These are phyloP conservation scores for Monilinia fructicola DNA, from an alignment of 2,329 filamentous ascomycete species.

Conservation along the genomic window DNA sequence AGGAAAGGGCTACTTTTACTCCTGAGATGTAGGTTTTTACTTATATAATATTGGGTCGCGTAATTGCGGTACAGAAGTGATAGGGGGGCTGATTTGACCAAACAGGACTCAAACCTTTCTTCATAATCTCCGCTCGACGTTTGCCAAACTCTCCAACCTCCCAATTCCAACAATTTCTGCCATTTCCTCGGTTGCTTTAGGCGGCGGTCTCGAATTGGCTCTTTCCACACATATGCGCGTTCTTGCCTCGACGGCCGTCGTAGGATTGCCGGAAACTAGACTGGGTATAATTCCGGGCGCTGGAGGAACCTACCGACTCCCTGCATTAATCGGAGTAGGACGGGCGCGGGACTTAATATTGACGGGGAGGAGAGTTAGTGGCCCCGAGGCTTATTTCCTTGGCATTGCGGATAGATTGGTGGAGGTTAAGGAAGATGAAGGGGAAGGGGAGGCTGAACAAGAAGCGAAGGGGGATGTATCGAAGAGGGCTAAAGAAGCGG, in stretches of 20 bases:
- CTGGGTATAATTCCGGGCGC: slow-evolving; percentile 94
- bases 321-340: slow-evolving; percentile 72
- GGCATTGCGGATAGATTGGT: slow-evolving; percentile 89
- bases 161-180: slow-evolving; percentile 89
- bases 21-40: slow-evolving; percentile 62
- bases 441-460: slow-evolving; percentile 38
- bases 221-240: slow-evolving; percentile 88
- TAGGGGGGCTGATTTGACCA: background rate
- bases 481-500: slow-evolving; percentile 61
- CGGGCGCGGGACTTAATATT: slow-evolving; percentile 88
- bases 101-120: slow-evolving; percentile 78
- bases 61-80: too few relatives aligned
- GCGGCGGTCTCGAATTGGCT: slow-evolving; percentile 90
- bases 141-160: slow-evolving; percentile 70
- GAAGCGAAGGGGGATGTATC: slow-evolving; percentile 49
- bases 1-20: slow-evolving; percentile 77
- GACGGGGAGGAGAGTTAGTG: slow-evolving; percentile 82
- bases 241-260: slow-evolving; percentile 71
- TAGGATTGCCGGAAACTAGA: slow-evolving; percentile 87
- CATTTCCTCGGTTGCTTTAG: slow-evolving; percentile 81
- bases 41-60: background rate
- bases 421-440: slow-evolving; percentile 57
- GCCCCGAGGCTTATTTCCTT: slow-evolving; percentile 84
- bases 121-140: slow-evolving; percentile 69
- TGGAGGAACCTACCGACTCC: slow-evolving; percentile 86